phyloP scores from a whole-genome alignment of 257 asterid species.

The Parsonsia alboflavescens region DNA sequence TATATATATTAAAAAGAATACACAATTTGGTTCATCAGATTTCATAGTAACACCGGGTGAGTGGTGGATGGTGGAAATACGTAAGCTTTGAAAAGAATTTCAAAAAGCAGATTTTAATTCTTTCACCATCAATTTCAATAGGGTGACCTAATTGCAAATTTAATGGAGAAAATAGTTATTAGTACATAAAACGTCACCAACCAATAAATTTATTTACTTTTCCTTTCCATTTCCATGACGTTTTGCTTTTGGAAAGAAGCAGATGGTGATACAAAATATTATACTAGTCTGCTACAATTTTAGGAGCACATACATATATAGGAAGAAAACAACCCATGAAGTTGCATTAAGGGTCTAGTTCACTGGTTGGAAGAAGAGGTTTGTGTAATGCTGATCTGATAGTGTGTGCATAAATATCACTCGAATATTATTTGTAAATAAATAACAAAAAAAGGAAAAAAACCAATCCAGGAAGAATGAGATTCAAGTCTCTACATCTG shows the following conservation, averaged over 20 bases:
- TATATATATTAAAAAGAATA: not conserved
- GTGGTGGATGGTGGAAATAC: not conserved
- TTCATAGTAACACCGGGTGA: not conserved
- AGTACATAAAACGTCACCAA: constrained; percentile 8
- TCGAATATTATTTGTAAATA: no score
- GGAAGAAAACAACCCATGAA: not conserved
- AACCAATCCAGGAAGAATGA: not conserved
- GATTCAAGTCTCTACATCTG: not conserved
- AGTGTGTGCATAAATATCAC: no score
- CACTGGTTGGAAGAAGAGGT: no score
- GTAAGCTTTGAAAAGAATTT: not conserved
- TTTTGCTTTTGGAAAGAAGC: constrained; percentile 5
- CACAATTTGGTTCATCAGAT: not conserved
- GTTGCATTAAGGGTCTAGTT: no score
- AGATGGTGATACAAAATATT: not conserved
- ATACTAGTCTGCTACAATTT: not conserved
- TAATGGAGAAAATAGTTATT: constrained; percentile 5
- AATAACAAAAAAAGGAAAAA: no score
- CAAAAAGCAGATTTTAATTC: not conserved
- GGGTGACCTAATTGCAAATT: not conserved
- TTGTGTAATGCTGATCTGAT: no score
- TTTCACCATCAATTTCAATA: not conserved
- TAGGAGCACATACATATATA: not conserved
- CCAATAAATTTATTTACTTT: not conserved
- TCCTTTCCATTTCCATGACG: not conserved